Conservation (phyloP, 495 filamentous ascomycete genomes). For the Halenospora varia region DNA sequence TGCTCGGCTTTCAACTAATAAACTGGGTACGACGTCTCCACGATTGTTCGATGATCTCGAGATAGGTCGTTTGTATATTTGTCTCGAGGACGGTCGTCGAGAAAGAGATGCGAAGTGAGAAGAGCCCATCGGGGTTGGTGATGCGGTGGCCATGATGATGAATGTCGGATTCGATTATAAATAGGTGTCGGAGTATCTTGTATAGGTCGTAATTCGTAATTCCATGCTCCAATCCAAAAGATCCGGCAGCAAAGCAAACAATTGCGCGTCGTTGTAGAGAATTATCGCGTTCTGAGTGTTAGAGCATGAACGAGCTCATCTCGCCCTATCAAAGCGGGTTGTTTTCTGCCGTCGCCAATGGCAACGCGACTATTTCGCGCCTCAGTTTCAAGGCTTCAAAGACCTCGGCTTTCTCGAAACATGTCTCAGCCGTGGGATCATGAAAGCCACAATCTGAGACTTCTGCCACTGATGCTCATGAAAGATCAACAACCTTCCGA, state of each 20-base stretch:
- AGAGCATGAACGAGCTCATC: not conserved
- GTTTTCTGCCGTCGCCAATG: not conserved
- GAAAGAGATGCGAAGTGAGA: constrained; percentile 25
- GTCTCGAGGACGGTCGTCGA: constrained; percentile 19
- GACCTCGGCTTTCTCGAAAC: too few relatives aligned
- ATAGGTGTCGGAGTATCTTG: not conserved
- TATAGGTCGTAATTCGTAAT: constrained; percentile 14
- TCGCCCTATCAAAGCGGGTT: not conserved
- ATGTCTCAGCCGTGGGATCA: too few relatives aligned
- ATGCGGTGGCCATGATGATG: constrained; percentile 23
- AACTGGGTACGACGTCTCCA: constrained; percentile 1
- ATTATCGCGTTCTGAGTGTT: constrained; percentile 22
- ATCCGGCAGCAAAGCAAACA: constrained; percentile 8
- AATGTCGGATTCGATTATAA: not conserved
- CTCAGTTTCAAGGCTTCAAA: too few relatives aligned
- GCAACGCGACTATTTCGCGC: too few relatives aligned
- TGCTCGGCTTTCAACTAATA: constrained; percentile 11
- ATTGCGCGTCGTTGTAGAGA: constrained; percentile 19
- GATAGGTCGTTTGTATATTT: constrained; percentile 15
- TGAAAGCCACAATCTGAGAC: too few relatives aligned
- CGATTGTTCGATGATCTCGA: constrained; percentile 10
- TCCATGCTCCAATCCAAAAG: constrained; percentile 18
- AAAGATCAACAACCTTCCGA: too few relatives aligned
- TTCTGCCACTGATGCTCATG: too few relatives aligned
- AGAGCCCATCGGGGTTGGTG: constrained; percentile 27